These are phyloP conservation scores for Sclerotinia borealis DNA, from an alignment of 2,329 filamentous ascomycete genomes.

Conservation along the genomic window DNA sequence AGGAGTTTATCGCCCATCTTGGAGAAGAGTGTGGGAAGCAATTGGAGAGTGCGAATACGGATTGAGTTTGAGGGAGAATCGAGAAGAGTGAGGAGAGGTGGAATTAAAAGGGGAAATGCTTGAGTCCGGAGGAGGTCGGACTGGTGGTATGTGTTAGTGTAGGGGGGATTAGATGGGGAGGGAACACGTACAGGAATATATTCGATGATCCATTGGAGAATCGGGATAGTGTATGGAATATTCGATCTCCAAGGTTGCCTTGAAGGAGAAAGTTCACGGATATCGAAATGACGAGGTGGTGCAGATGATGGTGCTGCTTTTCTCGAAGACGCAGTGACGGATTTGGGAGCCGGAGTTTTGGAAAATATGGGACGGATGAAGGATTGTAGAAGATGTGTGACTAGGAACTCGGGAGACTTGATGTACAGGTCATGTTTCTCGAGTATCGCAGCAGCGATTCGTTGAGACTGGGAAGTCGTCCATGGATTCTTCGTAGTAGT, in stretches of 20 bases:
- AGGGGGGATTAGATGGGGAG: slow-evolving; percentile 1
- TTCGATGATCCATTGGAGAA: slow-evolving; percentile 56
- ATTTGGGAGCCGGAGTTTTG: slow-evolving; percentile 42
- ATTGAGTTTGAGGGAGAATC: slow-evolving; percentile 56
- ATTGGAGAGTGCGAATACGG: slow-evolving; percentile 43
- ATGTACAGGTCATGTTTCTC: slow-evolving; percentile 20
- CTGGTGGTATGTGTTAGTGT: background rate
- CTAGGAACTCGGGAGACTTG: slow-evolving; percentile 37
- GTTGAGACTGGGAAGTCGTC: slow-evolving; percentile 34
- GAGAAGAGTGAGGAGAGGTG: slow-evolving; percentile 61
- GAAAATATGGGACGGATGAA: slow-evolving; percentile 65
- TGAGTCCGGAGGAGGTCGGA: slow-evolving; percentile 29
- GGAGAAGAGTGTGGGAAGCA: slow-evolving; percentile 49
- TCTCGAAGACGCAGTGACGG: slow-evolving; percentile 51
- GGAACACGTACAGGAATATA: slow-evolving; percentile 41
- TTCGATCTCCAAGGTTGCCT: slow-evolving; percentile 58
- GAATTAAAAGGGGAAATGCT: slow-evolving; percentile 64
- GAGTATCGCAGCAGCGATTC: slow-evolving; percentile 33
- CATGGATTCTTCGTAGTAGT: slow-evolving; percentile 34
- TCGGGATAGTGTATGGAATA: slow-evolving; percentile 44
- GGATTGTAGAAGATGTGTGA: slow-evolving; percentile 51
- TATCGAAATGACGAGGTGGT: slow-evolving; percentile 34
- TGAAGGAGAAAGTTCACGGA: slow-evolving; percentile 35
- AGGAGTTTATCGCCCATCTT: slow-evolving; percentile 50
- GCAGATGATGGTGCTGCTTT: slow-evolving; percentile 43